phyloP scores from a whole-genome alignment of 176 grass and related monocot genomes.

The Echinochloa phyllopogon region DNA sequence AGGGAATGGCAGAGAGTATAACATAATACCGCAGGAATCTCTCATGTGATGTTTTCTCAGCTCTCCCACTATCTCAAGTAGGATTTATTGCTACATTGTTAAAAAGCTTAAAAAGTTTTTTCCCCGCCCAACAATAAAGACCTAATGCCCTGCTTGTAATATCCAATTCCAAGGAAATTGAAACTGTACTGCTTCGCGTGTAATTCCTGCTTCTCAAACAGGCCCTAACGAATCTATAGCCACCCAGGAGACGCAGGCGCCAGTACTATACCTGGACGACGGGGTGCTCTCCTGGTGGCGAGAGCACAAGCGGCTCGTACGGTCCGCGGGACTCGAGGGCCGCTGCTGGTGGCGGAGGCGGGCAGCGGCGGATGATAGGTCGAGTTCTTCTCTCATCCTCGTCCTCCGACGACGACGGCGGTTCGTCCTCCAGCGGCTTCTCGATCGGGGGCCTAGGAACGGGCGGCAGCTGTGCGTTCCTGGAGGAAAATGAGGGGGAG shows the following conservation, averaged over 20 bases:
- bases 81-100: background rate
- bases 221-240: background rate
- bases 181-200: background rate
- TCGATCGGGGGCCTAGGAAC: conserved; percentile 27
- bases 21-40: background rate
- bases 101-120: background rate
- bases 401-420: conserved; percentile 1
- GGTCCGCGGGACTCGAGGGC: conserved; percentile 57
- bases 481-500: background rate
- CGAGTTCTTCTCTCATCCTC: conserved; percentile 11
- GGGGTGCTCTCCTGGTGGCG: conserved; percentile 55
- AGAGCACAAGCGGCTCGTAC: conserved; percentile 80
- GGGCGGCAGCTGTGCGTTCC: conserved; percentile 12
- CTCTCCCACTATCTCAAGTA: background rate
- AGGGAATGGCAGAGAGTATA: background rate
- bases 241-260: background rate
- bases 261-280: conserved; percentile 64
- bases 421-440: background rate
- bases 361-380: conserved; percentile 30
- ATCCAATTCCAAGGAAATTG: background rate
- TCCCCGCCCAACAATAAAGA: background rate
- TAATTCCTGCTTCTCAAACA: background rate
- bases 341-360: conserved; percentile 40
- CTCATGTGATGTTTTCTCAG: background rate
- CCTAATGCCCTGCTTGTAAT: background rate